These are phyloP conservation scores for Dictyophora rubrovolvata DNA, from an alignment of 768 basidiomycete genomes.

Conservation along the genomic window DNA sequence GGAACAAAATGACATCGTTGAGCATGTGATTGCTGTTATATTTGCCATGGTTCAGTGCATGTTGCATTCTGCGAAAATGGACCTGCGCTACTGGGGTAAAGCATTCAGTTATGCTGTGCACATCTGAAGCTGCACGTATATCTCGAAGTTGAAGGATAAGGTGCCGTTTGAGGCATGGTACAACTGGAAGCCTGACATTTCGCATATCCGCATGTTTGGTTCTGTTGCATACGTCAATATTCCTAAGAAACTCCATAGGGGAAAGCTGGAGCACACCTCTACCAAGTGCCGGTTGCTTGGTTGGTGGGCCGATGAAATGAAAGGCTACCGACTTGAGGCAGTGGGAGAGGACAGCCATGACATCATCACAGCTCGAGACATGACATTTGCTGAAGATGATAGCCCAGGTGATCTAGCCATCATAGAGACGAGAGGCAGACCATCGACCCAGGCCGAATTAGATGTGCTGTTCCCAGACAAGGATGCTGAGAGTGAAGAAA, in stretches of 20 bases:
- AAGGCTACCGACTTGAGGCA: not conserved
- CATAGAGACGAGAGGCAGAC: not conserved
- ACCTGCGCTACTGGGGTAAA: constrained; percentile 10
- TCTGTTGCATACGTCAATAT: constrained; percentile 8
- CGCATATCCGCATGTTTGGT: constrained; percentile 13
- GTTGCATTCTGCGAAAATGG: not conserved
- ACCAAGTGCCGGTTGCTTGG: not conserved
- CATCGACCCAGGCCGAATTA: not conserved
- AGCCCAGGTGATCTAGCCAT: not conserved
- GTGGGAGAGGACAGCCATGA: not conserved
- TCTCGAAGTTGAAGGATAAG: constrained; percentile 12
- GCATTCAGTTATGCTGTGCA: constrained; percentile 13
- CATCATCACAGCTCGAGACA: not conserved
- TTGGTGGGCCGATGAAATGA: not conserved
- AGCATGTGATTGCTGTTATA: not conserved
- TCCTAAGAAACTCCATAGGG: not conserved
- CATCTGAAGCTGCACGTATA: constrained; percentile 12
- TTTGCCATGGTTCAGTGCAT: not conserved
- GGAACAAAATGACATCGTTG: not conserved
- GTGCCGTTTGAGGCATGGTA: constrained; percentile 14
- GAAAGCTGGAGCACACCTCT: not conserved
- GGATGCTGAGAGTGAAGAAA: not conserved
- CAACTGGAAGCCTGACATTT: constrained; percentile 12
- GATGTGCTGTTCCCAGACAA: not conserved
- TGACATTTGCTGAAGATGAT: not conserved